Percentiles rank a stretch among this genome's conserved stretches.
Evolutionary conservation across 441 rosid genomes (phyloP).

Genomic region (Arabidopsis lyrata): DNA sequence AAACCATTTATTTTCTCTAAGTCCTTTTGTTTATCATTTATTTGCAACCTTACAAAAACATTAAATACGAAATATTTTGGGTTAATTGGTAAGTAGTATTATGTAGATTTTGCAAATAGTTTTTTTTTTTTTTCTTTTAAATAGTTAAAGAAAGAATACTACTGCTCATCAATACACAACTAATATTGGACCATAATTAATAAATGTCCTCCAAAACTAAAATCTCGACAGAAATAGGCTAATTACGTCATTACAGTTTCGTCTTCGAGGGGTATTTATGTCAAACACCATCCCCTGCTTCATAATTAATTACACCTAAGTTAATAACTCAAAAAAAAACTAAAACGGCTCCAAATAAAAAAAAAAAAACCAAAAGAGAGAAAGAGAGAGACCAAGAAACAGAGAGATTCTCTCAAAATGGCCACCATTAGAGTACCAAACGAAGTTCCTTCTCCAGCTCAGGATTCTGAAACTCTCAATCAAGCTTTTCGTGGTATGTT

Average conservation of each 20-base stretch:
- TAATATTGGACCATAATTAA: not conserved
- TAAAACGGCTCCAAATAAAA: conserved; percentile 19
- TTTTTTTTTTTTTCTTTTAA: not conserved
- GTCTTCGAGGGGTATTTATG: conserved; percentile 15
- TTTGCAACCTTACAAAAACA: too few relatives aligned
- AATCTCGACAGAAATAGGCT: conserved; percentile 18
- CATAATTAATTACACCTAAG: conserved; percentile 23
- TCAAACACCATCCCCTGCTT: not conserved
- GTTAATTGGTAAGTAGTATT: not conserved
- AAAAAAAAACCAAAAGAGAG: conserved; percentile 7
- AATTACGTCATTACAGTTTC: conserved; percentile 28
- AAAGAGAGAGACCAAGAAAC: not conserved
- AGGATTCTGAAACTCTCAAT: conserved; percentile 66
- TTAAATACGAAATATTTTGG: too few relatives aligned
- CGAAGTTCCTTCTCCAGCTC: conserved; percentile 71
- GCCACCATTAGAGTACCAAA: conserved; percentile 67
- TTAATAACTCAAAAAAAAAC: conserved; percentile 10
- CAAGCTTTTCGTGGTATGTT: conserved; percentile 71
- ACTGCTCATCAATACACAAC: not conserved
- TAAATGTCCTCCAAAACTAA: conserved; percentile 5
- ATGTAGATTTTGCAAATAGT: not conserved
- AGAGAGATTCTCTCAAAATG: conserved; percentile 50
- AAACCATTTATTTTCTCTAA: too few relatives aligned
- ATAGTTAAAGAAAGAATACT: not conserved
- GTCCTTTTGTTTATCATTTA: too few relatives aligned